These are phyloP conservation scores for Eucommia ulmoides DNA, from an alignment of 257 asterid species.

Conservation along the genomic window DNA sequence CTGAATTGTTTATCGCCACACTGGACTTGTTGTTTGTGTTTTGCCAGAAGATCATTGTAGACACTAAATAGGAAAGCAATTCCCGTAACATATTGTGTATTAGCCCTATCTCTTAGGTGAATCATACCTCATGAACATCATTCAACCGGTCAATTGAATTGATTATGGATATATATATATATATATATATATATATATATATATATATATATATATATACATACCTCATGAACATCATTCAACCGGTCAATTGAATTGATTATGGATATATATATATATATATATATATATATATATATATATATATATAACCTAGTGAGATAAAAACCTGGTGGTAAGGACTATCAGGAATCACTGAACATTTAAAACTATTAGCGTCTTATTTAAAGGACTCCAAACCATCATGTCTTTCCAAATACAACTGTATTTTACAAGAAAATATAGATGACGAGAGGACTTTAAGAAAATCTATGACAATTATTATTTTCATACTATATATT, in stretches of 20 bases:
- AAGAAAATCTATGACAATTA: neutral
- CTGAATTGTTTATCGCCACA: conserved; percentile 31
- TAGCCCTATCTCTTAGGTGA: conserved; percentile 73
- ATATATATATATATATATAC: neutral
- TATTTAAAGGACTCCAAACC: conserved; percentile 35
- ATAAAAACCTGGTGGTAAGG: conserved; percentile 47
- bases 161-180: no score
- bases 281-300: neutral
- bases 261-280: no score
- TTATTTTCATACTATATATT: no score
- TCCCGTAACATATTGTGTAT: conserved; percentile 59
- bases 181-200: neutral
- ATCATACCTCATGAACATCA: conserved; percentile 40
- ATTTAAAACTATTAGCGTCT: conserved; percentile 58
- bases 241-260: neutral
- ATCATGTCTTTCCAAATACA: conserved; percentile 35
- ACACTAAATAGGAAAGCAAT: conserved; percentile 50
- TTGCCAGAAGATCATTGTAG: conserved; percentile 39
- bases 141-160: neutral
- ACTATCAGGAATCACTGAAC: conserved; percentile 57
- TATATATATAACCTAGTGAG: conserved; percentile 37
- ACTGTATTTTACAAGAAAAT: conserved; percentile 23
- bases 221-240: conserved; percentile 33
- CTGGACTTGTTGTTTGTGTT: conserved; percentile 26
- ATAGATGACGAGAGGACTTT: no score